Percentiles rank a stretch among this genome's conserved stretches.
These are phyloP conservation scores for Dichotomopilus funicola DNA, from an alignment of 2,329 filamentous ascomycete genomes.

Conservation along the genomic window DNA sequence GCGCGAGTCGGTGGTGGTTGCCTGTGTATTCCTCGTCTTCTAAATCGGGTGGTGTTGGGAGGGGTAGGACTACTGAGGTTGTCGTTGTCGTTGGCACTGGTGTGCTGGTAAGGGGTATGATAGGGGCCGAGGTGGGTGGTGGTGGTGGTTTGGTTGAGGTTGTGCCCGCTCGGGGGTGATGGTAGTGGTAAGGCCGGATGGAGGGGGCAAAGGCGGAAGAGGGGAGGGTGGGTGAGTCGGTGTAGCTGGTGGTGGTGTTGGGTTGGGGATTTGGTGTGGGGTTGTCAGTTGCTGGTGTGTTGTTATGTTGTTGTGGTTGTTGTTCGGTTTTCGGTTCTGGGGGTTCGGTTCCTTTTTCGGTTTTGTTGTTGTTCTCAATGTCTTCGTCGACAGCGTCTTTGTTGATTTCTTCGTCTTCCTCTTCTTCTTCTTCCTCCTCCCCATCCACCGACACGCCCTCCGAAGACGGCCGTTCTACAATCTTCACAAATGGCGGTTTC, in stretches of 20 bases:
- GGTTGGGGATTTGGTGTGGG: no score
- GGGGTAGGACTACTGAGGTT: background rate
- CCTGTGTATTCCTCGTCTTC: no score
- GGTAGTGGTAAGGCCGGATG: no score
- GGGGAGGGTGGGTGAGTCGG: conserved; percentile 7
- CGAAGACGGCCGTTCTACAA: conserved; percentile 25
- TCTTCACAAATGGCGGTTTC: conserved; percentile 27
- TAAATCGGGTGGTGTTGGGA: no score
- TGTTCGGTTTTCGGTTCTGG: no score
- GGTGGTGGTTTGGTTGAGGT: background rate
- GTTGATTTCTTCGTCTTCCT: background rate
- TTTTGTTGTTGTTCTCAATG: background rate
- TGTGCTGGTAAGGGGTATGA: background rate
- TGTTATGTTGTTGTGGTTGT: no score
- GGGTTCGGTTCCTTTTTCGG: background rate
- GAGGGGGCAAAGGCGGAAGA: background rate
- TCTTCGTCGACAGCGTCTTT: background rate
- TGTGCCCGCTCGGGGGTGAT: background rate
- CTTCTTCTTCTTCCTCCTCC: background rate
- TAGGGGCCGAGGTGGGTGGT: no score
- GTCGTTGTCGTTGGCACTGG: background rate
- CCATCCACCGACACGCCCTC: background rate
- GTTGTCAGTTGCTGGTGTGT: no score
- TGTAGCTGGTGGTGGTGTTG: background rate
- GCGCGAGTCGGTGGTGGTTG: no score